Evolutionary conservation across 2,329 filamentous ascomycete genomes (phyloP), one percentile per base, ranked within the genome.

Genomic region (Ophiocordyceps robertsii): DNA sequence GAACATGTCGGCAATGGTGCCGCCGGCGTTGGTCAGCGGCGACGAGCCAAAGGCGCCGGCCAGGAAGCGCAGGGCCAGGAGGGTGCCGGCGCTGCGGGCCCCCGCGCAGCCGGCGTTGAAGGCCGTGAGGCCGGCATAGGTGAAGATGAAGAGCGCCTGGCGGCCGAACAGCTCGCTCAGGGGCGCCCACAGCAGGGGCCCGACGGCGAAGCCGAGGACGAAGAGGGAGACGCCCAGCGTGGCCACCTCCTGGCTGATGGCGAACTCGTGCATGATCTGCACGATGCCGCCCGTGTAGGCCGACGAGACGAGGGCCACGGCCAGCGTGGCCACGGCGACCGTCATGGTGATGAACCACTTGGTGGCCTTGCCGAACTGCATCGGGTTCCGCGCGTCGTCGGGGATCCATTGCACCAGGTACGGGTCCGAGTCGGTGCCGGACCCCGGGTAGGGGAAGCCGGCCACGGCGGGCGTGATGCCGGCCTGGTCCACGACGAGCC

Each of bases 341-440:
- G 86, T 77, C 81, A 93, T 87, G 21, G 87, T 95, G 55, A 77
- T 81, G 54, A 81, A 85, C 84, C 85, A 90, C 62, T 89, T 92
- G 59, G 68, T 82, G 1, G 63, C 66, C 59, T 86, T 87, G 44
- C 73, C 77, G 84, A 84, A 92, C 60, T 90, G 92, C 69, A 90
- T 90, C 0, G 86, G 85, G 54, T 90, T 90, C 49, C 80, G 82
- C 0, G 76, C 73, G 56, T 92, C 85, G 45, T 78, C 66, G 3
- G 80, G 70, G 33, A 35, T 35, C 33, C 33, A 35, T 16, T 35
- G 14, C 33, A 35, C 33, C 12, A 35, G 33, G n/a, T 16, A 35
- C 14, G 33, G 33, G 33, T 35, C 33, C n/a, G 10, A 7, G 33
- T 7, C 14, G 8, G 33, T 35, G 13, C 33, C 33, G 33, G 33